Base-by-base conservation (phyloP, 352 stramenopile genomes). In the Plasmopara viticola region DNA sequence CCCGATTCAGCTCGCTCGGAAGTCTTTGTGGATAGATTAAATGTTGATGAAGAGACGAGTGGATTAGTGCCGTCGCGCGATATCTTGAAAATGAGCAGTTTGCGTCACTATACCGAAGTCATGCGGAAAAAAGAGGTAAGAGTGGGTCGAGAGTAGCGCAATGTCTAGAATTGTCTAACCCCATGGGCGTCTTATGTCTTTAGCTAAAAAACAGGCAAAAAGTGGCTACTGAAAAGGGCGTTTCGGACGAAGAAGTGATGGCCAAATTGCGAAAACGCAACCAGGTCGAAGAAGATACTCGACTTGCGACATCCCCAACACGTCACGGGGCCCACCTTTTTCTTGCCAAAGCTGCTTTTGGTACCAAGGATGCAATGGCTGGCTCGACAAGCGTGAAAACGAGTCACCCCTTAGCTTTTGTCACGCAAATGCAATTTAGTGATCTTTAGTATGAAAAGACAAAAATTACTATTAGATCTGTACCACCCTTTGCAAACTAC, bases 11-110 rank as follows among this genome's bases (percentile, higher is more conserved):
- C 80, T 14, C 74, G 79, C 4, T 85, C 77, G 3, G 70, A 88
- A 34, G 18, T 44, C 5, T 85, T 70, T 51, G 57, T 44, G 4
- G 38, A 51, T n/a, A 61, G 61, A n/a, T 53, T 50, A 4, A 56
- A 56, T 9, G 17, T 56, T 34, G 56, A 41, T 5, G 74, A 84
- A 10, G 51, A 66, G 30, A 74, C 77, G 44, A 78, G 78, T 37
- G 71, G 78, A 25, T 46, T 86, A 14, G 76, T 93, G 33, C 82
- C 78, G 29, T 87, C 80, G 9, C 75, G 82, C 9, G 73, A 88
- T 47, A 90, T 93, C 47, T 76, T 93, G 46, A 93, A 93, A 70
- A 87, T 89, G 74, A 90, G 78, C 64, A 93, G 82, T 64, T 87
- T 75, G 10, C 71, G 82, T 9, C 80, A 90, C 43, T 90, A 82